Evolutionary conservation across 2,329 filamentous ascomycete genomes (phyloP), one percentile per base, ranked within the genome.

Genomic region (Rugonectria rugulosa): DNA sequence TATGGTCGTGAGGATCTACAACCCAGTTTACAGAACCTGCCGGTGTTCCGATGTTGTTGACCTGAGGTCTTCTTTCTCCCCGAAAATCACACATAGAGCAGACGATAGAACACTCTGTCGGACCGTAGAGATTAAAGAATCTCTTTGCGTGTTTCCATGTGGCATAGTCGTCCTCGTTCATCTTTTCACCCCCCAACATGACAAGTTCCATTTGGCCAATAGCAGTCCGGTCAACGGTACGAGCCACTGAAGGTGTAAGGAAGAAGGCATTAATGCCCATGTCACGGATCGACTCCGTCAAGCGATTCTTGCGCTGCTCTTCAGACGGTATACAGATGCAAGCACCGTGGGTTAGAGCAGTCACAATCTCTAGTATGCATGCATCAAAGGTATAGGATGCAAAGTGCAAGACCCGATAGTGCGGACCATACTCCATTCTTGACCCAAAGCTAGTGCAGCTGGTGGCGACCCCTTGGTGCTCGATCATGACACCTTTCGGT

Each of bases 401-500:
- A 20, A 59, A 60, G 14, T 61, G 56, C 2, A 59, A 12, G 3
- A 37, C 52, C 6, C 52, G 40, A 51, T 20, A 14, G 27, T 5
- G 15, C 51, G 24, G 20, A 51, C 6, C 43, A 19, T 10, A 51
- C 32, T 3, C 19, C 40, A 3, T 40, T 17, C 44, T 65, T 56
- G 9, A 36, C 34, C 2, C 57, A 44, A 1, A 55, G 34, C 2
- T 46, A 31, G 19, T 34, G 51, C 17, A 36, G 29, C 27, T 40
- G 37, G n/a, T 62, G 38, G 17, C 10, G 17, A 21, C 4, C 12
- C 43, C 43, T 5, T 45, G 21, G 37, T 68, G 66, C 6, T 56
- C 46, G 14, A 68, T 43, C 7, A 61, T 34, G 11, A 62, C 53
- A 8, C 62, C 66, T 24, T 69, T 69, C 2, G 68, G 62, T 5